Conservation (phyloP, 2,329 filamentous ascomycete species). For the Calycina herbarum region DNA sequence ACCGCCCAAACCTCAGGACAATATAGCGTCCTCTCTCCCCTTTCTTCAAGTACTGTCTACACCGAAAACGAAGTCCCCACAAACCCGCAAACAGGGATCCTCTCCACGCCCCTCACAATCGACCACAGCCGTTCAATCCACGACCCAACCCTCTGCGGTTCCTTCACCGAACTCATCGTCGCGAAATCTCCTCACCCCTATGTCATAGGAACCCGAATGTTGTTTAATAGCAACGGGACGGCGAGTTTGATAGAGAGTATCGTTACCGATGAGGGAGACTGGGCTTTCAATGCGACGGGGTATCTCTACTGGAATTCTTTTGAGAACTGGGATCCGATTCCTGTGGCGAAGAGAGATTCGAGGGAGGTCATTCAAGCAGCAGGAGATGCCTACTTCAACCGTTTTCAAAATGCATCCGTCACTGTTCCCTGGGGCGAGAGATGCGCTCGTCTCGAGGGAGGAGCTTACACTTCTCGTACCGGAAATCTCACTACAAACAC, state of each 20-base stretch:
- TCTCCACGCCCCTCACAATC: slow-evolving; percentile 16
- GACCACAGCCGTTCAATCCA: slow-evolving; percentile 20
- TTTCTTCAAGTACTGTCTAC: slow-evolving; percentile 11
- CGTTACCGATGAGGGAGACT: slow-evolving; percentile 20
- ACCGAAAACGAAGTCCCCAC: slow-evolving; percentile 14
- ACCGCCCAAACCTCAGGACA: slow-evolving; percentile 15
- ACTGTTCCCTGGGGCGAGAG: slow-evolving; percentile 17
- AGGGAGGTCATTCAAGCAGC: slow-evolving; percentile 21
- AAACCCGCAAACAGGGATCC: slow-evolving; percentile 11
- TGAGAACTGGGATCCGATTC: slow-evolving; percentile 20
- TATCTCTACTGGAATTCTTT: slow-evolving; percentile 17
- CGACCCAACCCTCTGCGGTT: slow-evolving; percentile 17
- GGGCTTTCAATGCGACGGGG: slow-evolving; percentile 24
- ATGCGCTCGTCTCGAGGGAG: slow-evolving; percentile 23
- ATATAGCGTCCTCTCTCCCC: neutral
- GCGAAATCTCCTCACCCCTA: slow-evolving; percentile 17
- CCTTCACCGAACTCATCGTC: slow-evolving; percentile 21
- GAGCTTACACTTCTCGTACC: slow-evolving; percentile 16
- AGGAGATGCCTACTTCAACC: slow-evolving; percentile 22
- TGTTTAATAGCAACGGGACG: slow-evolving; percentile 9
- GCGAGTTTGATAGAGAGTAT: slow-evolving; percentile 18
- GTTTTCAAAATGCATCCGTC: slow-evolving; percentile 14
- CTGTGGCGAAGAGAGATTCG: slow-evolving; percentile 15
- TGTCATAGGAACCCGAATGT: slow-evolving; percentile 24
- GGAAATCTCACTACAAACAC: slow-evolving; percentile 12